Evolutionary conservation across 164 flowering plant species (phyloP), one percentile per base, ranked within the genome.

Genomic region (Berberis thunbergii): DNA sequence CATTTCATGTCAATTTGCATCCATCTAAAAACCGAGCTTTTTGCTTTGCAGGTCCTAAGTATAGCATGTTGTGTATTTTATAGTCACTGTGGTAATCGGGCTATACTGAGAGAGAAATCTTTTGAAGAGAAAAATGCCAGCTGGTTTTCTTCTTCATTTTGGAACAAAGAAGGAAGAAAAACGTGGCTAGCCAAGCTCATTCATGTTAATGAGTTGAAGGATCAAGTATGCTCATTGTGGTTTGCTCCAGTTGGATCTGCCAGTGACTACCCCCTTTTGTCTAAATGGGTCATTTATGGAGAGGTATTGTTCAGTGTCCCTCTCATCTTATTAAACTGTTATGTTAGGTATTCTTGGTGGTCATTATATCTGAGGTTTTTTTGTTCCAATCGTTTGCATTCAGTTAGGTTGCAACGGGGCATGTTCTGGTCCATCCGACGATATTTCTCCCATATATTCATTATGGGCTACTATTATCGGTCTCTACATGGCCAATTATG

Each of bases 221-320:
- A 91, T 49, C 87, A 86, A 69, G 84, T 95, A 49, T 91, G 99
- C 78, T 84, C 87, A 53, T 95, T 98, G 65, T 95, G 99, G 99
- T 95, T 95, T 84, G 99, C 98, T 54, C 98, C 98, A 26, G 97
- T 95, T 73, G 99, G 99, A 12, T 89, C 96, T 63, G 99, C 98
- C 42, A 86, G 86, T 78, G 99, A 95, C 69, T 95, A 89, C 77
- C 99, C 99, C 41, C 76, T 95, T 65, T 72, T 91, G 66, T 95
- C 99, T 39, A 91, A 95, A 80, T 95, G 99, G 99, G 97, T 89
- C 69, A 80, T 95, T 67, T 95, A 95, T 79, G 97, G 96, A 13
- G 92, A 91, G 96, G 97, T 91, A 81, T 52, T 43, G 54, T 13
- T 63, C 6, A 42, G 26, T 62, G 8, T 43, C 38, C 49, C 13